Base-by-base conservation (phyloP, 345 rosid species). In the Excoecaria agallocha region DNA sequence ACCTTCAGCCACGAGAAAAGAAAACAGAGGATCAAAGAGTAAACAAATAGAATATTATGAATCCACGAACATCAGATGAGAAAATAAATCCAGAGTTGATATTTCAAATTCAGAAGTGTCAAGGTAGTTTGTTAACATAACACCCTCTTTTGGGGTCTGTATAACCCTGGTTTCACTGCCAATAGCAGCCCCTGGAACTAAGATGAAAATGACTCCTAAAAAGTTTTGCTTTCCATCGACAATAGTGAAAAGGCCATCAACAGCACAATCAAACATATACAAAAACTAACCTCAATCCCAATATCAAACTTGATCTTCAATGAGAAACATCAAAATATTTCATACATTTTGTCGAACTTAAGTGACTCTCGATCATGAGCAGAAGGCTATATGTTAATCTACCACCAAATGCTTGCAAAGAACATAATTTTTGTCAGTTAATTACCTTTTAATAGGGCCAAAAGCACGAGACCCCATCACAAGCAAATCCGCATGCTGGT, bases 361-460 rank as follows among this genome's bases (percentile, higher is more conserved):
- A 43, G 5, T 38, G 17, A 16, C 11, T 37, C 7, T 39, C 46
- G 25, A 69, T 12, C 54, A 69, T n/a, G 3, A 60, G 46, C 16
- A 30, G 22, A 22, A 13, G 19, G 4, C n/a, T n/a, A n/a, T 8
- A 37, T 15, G 49, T 11, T 37, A 20, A 1, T 54, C 8, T 1
- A 38, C 25, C 12, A 3, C 12, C 24, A 51, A 19, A 8, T 69
- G 19, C 22, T 52, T 16, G 37, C 1, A n/a, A 54, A 25, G n/a
- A 59, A 66, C 68, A 52, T 1, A 12, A 17, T 35, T 5, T 30
- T 13, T n/a, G n/a, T 22, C 37, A 41, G 55, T 43, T 68, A 45
- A 22, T 0, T 69, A 91, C 98, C 98, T 92, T 79, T 92, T 92
- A 67, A 94, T 89, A 20, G 83, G 94, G 61, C 98, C 97, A 82